phyloP scores from a whole-genome alignment of 2,329 filamentous ascomycete species.

The Penicillium brevicompactum region DNA sequence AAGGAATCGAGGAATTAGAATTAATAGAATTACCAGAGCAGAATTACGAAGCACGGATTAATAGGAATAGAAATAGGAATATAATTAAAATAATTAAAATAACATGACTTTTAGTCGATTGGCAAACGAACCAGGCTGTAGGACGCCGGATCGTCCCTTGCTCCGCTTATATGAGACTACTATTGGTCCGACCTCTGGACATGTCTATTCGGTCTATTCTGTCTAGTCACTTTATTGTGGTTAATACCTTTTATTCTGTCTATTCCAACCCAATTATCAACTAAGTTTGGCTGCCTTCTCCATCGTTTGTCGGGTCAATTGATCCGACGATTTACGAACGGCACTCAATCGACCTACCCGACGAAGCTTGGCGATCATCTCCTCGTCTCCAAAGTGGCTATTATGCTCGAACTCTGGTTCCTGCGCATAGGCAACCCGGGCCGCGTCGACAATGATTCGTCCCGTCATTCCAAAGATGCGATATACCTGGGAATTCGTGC shows the following conservation, averaged over 20 bases:
- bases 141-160: constrained; percentile 13
- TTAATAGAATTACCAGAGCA: no score
- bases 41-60: background rate
- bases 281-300: constrained; percentile 53
- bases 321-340: constrained; percentile 53
- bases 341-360: constrained; percentile 59
- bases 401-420: constrained; percentile 82
- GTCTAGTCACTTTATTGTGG: no score
- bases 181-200: background rate
- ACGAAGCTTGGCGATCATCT: constrained; percentile 61
- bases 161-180: constrained; percentile 1
- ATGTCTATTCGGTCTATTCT: background rate
- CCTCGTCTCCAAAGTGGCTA: constrained; percentile 66
- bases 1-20: no score
- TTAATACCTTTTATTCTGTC: background rate
- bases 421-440: constrained; percentile 77
- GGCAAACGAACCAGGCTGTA: constrained; percentile 13
- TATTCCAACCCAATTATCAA: constrained; percentile 8
- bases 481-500: constrained; percentile 61
- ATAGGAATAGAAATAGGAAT: background rate
- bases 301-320: constrained; percentile 55
- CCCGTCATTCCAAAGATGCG: constrained; percentile 96
- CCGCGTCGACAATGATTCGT: constrained; percentile 83
- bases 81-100: background rate
- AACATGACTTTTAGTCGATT: background rate